Percentiles rank a stretch among this genome's conserved stretches.
phyloP scores from a whole-genome alignment of 192 early-diverging fungal genomes.

The Coemansia sp. region DNA sequence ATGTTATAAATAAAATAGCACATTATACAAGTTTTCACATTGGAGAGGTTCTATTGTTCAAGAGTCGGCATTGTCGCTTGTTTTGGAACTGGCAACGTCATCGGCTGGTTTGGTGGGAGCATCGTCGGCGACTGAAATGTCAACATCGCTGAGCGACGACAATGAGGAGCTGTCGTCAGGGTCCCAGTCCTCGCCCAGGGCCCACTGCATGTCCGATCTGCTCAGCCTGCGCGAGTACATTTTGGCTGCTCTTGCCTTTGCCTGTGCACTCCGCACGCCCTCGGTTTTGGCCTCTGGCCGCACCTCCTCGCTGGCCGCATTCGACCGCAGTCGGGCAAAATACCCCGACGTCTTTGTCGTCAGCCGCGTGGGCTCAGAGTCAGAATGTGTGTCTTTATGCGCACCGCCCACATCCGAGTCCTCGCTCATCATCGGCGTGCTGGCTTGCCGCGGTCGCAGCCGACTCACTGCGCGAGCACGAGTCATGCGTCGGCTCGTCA shows the following conservation, averaged over 20 bases:
- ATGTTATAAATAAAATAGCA: neutral
- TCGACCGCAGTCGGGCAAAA: conserved; percentile 47
- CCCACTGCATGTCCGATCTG: conserved; percentile 53
- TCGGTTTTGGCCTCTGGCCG: conserved; percentile 50
- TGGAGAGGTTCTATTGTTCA: conserved; percentile 2
- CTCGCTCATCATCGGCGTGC: conserved; percentile 1
- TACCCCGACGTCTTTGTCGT: conserved; percentile 32
- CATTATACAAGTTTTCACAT: neutral
- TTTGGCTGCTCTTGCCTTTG: conserved; percentile 34
- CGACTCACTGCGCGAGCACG: conserved; percentile 8
- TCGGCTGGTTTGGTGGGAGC: neutral
- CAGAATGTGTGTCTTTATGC: neutral
- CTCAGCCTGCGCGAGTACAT: conserved; percentile 48
- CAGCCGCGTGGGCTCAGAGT: neutral
- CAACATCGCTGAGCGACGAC: conserved; percentile 39
- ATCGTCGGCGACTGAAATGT: conserved; percentile 13
- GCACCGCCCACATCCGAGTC: neutral
- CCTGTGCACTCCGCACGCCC: conserved; percentile 39
- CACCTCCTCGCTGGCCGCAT: conserved; percentile 51
- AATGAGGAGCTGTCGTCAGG: conserved; percentile 43
- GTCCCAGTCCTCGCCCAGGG: conserved; percentile 53
- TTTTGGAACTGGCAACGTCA: conserved; percentile 4
- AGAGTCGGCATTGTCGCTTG: neutral
- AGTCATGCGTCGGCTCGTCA: neutral
- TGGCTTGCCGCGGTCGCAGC: conserved; percentile 8